Conservation (phyloP, 441 rosid species). For the Macaranga tanarius region DNA sequence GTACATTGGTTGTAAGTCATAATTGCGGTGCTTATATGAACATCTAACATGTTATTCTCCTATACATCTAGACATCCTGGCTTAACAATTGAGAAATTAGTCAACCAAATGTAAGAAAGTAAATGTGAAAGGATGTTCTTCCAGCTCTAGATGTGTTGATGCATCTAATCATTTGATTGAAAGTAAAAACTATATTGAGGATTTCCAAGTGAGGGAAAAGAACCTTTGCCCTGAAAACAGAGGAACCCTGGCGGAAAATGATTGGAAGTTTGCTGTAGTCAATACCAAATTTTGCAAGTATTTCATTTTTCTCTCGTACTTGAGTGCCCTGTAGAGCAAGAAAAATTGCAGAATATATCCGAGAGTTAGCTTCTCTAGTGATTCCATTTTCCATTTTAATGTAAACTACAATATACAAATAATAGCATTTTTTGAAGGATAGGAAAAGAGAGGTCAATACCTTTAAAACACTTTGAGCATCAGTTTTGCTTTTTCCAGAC, state of each 20-base stretch:
- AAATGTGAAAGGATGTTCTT: constrained; percentile 1
- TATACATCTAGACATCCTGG: neutral
- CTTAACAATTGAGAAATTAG: neutral
- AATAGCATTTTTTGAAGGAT: neutral
- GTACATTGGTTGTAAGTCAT: neutral
- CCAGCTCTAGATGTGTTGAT: neutral
- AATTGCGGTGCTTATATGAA: neutral
- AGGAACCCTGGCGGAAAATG: constrained; percentile 83
- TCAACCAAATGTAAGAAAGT: neutral
- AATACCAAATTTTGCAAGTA: constrained; percentile 65
- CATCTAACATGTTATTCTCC: neutral
- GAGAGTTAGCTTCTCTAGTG: neutral
- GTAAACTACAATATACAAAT: neutral
- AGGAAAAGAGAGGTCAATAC: constrained; percentile 27
- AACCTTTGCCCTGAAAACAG: constrained; percentile 51
- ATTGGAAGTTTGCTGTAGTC: constrained; percentile 56
- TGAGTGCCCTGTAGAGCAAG: constrained; percentile 69
- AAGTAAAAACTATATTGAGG: neutral
- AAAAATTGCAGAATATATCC: constrained; percentile 1
- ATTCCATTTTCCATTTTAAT: neutral
- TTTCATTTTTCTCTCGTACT: constrained; percentile 65
- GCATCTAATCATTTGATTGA: neutral
- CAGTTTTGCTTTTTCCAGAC: constrained; percentile 73
- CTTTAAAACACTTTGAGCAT: constrained; percentile 71
- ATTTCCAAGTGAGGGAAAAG: neutral